Base-by-base conservation (phyloP, 2,329 filamentous ascomycete species). In the Fusarium nisikadoi region DNA sequence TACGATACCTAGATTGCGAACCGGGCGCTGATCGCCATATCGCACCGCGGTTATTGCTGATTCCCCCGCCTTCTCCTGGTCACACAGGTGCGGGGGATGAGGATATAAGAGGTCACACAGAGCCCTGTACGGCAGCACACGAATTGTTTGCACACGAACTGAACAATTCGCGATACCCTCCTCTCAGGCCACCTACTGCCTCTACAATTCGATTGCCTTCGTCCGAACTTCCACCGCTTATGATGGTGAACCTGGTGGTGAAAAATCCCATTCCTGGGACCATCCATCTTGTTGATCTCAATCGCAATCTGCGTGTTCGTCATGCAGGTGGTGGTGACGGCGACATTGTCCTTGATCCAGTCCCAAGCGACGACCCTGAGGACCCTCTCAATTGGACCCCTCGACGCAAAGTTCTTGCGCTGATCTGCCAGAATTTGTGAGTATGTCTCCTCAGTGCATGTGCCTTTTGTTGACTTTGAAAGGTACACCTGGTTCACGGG, bases 341-440 rank as follows among this genome's bases (percentile, higher is more conserved):
- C 36, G 82, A 86, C 53, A 85, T 87, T 58, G 84, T 89, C 23
- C 79, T 89, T 16, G 81, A 88, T 13, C 87, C 87, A 3, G 81
- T 81, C 0, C 87, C 87, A 3, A 85, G 84, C 0, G 76, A 79
- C 16, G 84, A 88, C 66, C 84, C 86, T 8, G 84, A 87, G 45
- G 87, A 89, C 66, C 87, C 87, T 6, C 78, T 89, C 38, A 88
- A 86, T 65, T 86, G 86, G 86, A 81, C 71, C 5, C 72, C 69
- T 46, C 67, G 73, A 4, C 73, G 78, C 4, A 80, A 80, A 56
- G 29, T 74, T 0, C 69, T 76, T 17, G 72, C 76, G 9, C 49
- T 80, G 23, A 47, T 76, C n/a, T 81, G 79, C 27, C 72, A 77
- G 11, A 76, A 77, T 38, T 45, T 80, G 80, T 80, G 57, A 71